Evolutionary conservation across 352 stramenopile genomes (phyloP).

Genomic region (Phytophthora hybrid): DNA sequence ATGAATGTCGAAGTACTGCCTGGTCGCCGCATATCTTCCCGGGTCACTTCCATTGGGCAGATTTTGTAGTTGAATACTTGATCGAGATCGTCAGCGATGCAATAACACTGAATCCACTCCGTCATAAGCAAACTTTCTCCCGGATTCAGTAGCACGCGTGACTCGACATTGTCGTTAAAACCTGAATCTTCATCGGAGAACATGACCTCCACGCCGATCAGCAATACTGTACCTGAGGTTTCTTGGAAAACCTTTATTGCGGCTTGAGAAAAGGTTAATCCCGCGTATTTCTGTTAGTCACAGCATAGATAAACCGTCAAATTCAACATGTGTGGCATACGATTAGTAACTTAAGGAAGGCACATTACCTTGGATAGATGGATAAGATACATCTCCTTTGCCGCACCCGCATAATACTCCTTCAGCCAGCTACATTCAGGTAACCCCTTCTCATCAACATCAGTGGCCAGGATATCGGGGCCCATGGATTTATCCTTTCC

Average conservation of each 20-base stretch:
- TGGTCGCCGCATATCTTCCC: slow-evolving; percentile 50
- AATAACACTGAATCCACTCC: slow-evolving; percentile 86
- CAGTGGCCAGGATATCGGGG: slow-evolving; percentile 28
- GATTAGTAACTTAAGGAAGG: too few species aligned
- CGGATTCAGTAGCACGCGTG: slow-evolving; percentile 81
- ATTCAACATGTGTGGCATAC: too few species aligned
- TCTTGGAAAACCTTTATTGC: slow-evolving; percentile 70
- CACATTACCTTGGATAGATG: slow-evolving; percentile 68
- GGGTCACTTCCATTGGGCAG: slow-evolving; percentile 53
- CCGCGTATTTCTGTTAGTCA: slow-evolving; percentile 60
- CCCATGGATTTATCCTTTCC: slow-evolving; percentile 45
- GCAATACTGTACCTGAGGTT: slow-evolving; percentile 70
- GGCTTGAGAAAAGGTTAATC: slow-evolving; percentile 73
- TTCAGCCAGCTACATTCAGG: slow-evolving; percentile 57
- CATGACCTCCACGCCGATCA: slow-evolving; percentile 84
- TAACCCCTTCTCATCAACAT: slow-evolving; percentile 26
- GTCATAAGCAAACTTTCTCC: slow-evolving; percentile 77
- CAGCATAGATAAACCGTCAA: too few species aligned
- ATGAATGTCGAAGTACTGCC: slow-evolving; percentile 46
- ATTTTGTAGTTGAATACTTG: slow-evolving; percentile 71
- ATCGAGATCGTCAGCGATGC: slow-evolving; percentile 84
- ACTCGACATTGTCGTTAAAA: slow-evolving; percentile 44
- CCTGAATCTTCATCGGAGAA: slow-evolving; percentile 54
- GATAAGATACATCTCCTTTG: slow-evolving; percentile 89
- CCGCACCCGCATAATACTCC: slow-evolving; percentile 82